phyloP scores from a whole-genome alignment of 768 basidiomycete genomes.

The Bullera alba region DNA sequence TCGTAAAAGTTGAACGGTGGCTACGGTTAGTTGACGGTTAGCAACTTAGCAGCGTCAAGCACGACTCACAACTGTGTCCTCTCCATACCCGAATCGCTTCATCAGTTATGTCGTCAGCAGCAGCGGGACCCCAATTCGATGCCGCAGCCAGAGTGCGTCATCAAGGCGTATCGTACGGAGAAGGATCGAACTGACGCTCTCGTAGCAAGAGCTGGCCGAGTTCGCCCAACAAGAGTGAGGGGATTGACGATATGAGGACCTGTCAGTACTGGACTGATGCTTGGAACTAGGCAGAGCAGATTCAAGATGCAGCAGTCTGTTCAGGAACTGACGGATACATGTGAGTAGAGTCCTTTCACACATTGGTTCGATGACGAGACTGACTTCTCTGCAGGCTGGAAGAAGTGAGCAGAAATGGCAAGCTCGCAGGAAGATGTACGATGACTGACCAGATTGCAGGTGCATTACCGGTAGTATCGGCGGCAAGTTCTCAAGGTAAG shows the following conservation, averaged over 20 bases:
- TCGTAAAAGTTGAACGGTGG: too few species aligned
- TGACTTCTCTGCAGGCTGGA: conserved; percentile 23
- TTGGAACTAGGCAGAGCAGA: conserved; percentile 59
- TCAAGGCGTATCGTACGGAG: neutral
- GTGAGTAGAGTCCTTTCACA: conserved; percentile 50
- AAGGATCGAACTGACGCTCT: conserved; percentile 2
- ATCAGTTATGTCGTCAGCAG: conserved; percentile 31
- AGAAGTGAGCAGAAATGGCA: conserved; percentile 10
- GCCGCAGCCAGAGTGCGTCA: conserved; percentile 37
- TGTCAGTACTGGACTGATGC: neutral
- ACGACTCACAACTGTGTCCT: too few species aligned
- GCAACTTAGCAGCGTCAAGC: too few species aligned
- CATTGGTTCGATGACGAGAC: neutral
- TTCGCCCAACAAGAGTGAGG: conserved; percentile 66
- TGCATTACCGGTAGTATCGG: conserved; percentile 75
- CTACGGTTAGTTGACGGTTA: too few species aligned
- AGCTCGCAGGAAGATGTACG: neutral
- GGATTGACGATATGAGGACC: neutral
- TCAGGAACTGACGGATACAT: conserved; percentile 75
- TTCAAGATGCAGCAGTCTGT: conserved; percentile 61
- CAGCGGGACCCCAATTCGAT: conserved; percentile 37
- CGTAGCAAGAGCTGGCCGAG: conserved; percentile 68
- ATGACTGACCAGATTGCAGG: conserved; percentile 47
- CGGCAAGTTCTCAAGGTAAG: conserved; percentile 61
- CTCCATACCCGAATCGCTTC: too few species aligned